Percentiles rank a stretch among this genome's conserved stretches.
These are phyloP conservation scores for Thielaviopsis musarum DNA, from an alignment of 2,329 filamentous ascomycete genomes.

Conservation along the genomic window DNA sequence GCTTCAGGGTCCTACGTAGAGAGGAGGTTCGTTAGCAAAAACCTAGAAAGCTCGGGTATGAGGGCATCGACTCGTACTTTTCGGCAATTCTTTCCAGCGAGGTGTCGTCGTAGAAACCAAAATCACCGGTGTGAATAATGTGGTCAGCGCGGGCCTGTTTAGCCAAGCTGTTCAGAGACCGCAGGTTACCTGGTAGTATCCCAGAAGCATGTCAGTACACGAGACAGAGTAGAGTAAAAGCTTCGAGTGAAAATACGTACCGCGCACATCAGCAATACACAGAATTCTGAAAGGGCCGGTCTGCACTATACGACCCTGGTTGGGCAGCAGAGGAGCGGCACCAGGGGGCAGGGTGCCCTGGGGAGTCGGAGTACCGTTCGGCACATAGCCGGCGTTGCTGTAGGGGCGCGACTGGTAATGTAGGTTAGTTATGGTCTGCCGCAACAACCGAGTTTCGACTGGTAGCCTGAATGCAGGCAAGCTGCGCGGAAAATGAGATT, in stretches of 20 bases:
- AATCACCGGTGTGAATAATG: conserved; percentile 97
- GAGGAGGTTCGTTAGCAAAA: background rate
- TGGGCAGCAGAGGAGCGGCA: conserved; percentile 47
- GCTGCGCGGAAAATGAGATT: background rate
- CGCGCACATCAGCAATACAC: conserved; percentile 57
- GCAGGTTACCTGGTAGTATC: conserved; percentile 57
- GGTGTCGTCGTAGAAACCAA: conserved; percentile 95
- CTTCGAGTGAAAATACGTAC: conserved; percentile 24
- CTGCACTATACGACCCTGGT: conserved; percentile 50
- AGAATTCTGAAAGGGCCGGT: conserved; percentile 49
- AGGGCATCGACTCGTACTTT: conserved; percentile 50
- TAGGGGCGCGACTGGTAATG: conserved; percentile 24
- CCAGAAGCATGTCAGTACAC: background rate
- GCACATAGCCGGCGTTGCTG: conserved; percentile 40
- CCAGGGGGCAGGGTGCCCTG: conserved; percentile 27
- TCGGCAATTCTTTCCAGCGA: conserved; percentile 95
- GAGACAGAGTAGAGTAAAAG: background rate
- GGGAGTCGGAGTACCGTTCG: conserved; percentile 38
- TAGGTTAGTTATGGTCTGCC: conserved; percentile 12
- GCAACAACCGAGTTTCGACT: background rate
- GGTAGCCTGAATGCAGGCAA: background rate
- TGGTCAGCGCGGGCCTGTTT: conserved; percentile 89
- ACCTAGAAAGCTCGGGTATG: background rate
- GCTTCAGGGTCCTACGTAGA: conserved; percentile 66
- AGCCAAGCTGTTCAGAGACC: conserved; percentile 89